A percentile compares a stretch with the other conserved stretches of the same genome.
Conservation (phyloP, 2,329 filamentous ascomycete genomes). For the Phialemonium atrogriseum region DNA sequence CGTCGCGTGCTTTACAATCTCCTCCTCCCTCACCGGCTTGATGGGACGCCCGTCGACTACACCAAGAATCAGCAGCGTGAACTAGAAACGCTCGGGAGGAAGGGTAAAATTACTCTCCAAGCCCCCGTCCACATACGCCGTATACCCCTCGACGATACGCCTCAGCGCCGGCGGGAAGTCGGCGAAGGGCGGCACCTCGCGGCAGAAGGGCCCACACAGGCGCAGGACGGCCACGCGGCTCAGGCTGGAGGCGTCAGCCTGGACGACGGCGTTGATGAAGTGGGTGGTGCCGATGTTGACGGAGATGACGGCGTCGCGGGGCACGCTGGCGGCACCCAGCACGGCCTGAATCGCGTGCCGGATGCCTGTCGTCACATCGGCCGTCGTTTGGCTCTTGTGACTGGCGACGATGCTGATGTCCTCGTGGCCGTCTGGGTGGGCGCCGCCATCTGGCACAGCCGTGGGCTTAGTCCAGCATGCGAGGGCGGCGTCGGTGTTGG, state of each 20-base stretch:
- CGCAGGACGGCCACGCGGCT: constrained; percentile 36
- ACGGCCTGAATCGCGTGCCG: constrained; percentile 35
- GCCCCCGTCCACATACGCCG: constrained; percentile 34
- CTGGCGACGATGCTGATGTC: constrained; percentile 35
- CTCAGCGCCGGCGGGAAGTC: constrained; percentile 34
- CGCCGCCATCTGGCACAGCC: constrained; percentile 23
- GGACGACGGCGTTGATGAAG: constrained; percentile 41
- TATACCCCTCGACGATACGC: constrained; percentile 30
- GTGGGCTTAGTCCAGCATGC: constrained; percentile 14
- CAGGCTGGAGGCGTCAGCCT: constrained; percentile 32
- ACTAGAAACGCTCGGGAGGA: background rate
- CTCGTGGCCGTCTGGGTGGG: constrained; percentile 20
- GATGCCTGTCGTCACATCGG: constrained; percentile 42
- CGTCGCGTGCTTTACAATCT: constrained; percentile 25
- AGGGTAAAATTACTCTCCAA: constrained; percentile 23
- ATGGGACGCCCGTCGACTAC: constrained; percentile 36
- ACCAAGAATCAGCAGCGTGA: background rate
- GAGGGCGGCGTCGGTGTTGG: constrained; percentile 35
- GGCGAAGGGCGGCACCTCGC: constrained; percentile 34
- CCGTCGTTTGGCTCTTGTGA: constrained; percentile 39
- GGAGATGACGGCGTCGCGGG: constrained; percentile 29
- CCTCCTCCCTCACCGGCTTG: constrained; percentile 23
- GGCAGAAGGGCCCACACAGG: constrained; percentile 35
- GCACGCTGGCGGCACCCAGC: constrained; percentile 26
- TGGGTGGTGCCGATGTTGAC: constrained; percentile 43